Percentiles rank a stretch among this genome's conserved stretches.
These are phyloP conservation scores for Gaeumannomyces sp. DNA, from an alignment of 2,329 filamentous ascomycete species.

Conservation along the genomic window DNA sequence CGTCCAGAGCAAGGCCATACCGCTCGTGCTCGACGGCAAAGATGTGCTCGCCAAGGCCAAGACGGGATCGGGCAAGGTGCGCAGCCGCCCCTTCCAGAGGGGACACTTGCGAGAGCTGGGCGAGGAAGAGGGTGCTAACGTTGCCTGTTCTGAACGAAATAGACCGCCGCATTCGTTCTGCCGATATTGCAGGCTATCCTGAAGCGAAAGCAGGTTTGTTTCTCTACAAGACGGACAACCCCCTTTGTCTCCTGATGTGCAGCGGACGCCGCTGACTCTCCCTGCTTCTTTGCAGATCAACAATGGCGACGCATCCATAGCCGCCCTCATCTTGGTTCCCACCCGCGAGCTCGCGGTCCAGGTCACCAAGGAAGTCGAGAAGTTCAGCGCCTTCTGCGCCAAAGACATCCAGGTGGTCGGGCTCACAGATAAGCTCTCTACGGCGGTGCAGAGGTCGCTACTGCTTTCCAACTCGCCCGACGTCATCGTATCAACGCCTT, in stretches of 20 bases:
- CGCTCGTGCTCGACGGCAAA: constrained; percentile 76
- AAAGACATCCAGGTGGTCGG: constrained; percentile 80
- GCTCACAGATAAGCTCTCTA: constrained; percentile 82
- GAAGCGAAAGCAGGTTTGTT: constrained; percentile 54
- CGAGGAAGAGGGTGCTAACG: not conserved
- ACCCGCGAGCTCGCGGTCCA: constrained; percentile 93
- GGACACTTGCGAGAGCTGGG: not conserved
- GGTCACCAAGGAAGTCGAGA: constrained; percentile 71
- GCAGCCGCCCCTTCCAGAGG: not conserved
- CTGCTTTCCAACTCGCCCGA: constrained; percentile 82
- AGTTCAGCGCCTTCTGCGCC: constrained; percentile 74
- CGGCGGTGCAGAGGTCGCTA: constrained; percentile 80
- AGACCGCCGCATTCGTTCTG: constrained; percentile 86
- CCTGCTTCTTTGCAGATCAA: constrained; percentile 33
- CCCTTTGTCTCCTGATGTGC: not conserved
- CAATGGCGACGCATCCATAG: constrained; percentile 45
- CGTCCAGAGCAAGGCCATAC: constrained; percentile 82
- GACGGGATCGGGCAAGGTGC: constrained; percentile 79
- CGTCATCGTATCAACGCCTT: constrained; percentile 84
- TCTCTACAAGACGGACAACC: not conserved
- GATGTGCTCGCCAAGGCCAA: constrained; percentile 90
- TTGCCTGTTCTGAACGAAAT: not conserved
- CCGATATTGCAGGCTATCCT: constrained; percentile 83
- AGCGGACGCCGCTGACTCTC: not conserved
- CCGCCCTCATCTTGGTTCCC: constrained; percentile 84